Evolutionary conservation across 306 rosid genomes (phyloP).

Genomic region (Medicago ruthenica): DNA sequence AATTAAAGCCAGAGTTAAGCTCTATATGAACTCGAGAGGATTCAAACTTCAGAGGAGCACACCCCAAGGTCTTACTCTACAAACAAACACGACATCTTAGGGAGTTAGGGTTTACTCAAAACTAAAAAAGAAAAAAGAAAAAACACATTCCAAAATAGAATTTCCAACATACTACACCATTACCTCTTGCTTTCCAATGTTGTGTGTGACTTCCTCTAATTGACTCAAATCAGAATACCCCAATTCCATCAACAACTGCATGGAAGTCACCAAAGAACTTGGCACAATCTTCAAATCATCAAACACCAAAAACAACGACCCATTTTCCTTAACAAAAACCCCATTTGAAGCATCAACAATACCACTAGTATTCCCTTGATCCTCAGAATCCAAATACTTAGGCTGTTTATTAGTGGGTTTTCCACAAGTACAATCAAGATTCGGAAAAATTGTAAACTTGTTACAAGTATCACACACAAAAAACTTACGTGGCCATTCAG

Average conservation of each 20-base stretch:
- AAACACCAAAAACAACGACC: conserved; percentile 35
- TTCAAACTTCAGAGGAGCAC: too few relatives aligned
- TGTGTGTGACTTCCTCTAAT: conserved; percentile 18
- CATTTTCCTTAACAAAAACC: conserved; percentile 40
- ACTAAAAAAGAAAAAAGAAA: neutral
- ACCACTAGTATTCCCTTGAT: neutral
- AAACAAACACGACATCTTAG: too few relatives aligned
- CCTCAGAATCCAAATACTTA: conserved; percentile 24
- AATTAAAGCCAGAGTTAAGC: too few relatives aligned
- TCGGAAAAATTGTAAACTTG: conserved; percentile 7
- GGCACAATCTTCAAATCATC: conserved; percentile 48
- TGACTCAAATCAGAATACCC: conserved; percentile 34
- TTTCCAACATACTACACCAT: too few relatives aligned
- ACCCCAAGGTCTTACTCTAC: too few relatives aligned
- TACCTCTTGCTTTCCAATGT: conserved; percentile 40
- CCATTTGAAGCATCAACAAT: neutral
- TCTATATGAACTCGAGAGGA: too few relatives aligned
- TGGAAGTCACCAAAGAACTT: conserved; percentile 27
- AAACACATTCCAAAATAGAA: neutral
- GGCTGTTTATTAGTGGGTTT: neutral
- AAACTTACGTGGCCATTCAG: neutral
- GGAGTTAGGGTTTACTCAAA: neutral
- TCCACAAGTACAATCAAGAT: conserved; percentile 26
- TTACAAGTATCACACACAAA: conserved; percentile 32
- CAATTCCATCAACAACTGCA: conserved; percentile 25